A percentile compares a stretch with the other conserved stretches of the same genome.
phyloP scores from a whole-genome alignment of 2,329 filamentous ascomycete species.

The Fusarium ambrosium region DNA sequence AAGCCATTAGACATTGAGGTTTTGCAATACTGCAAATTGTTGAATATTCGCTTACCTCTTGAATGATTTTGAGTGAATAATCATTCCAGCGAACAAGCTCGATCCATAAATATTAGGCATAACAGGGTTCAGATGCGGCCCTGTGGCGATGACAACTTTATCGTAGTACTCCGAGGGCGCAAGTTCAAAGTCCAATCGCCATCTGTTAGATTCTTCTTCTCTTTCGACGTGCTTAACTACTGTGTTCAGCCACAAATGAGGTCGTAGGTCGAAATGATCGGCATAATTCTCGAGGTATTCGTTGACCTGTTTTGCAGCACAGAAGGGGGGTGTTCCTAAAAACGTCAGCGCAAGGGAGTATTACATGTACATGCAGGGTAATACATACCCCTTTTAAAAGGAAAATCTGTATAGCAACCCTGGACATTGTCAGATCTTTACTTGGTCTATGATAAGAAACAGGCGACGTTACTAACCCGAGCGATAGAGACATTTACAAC shows the following conservation, averaged over 20 bases:
- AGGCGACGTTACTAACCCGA: not conserved
- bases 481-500: not conserved
- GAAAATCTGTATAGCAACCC: conserved; percentile 5
- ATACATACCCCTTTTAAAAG: not conserved
- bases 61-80: not conserved
- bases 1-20: not conserved
- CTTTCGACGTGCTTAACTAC: not conserved
- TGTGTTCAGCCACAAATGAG: not conserved
- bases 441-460: no score
- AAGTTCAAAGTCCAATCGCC: conserved; percentile 33
- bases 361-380: not conserved
- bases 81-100: conserved; percentile 36
- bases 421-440: not conserved
- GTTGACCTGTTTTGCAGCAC: not conserved
- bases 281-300: not conserved
- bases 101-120: conserved; percentile 54
- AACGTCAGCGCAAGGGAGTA: not conserved
- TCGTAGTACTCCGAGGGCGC: conserved; percentile 49
- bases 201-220: not conserved
- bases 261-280: not conserved
- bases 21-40: not conserved
- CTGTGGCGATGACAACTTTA: conserved; percentile 56
- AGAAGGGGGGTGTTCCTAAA: conserved; percentile 1
- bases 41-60: not conserved
- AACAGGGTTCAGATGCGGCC: conserved; percentile 51